These are phyloP conservation scores for Cercophora scortea DNA, from an alignment of 495 filamentous ascomycete genomes.

Conservation along the genomic window DNA sequence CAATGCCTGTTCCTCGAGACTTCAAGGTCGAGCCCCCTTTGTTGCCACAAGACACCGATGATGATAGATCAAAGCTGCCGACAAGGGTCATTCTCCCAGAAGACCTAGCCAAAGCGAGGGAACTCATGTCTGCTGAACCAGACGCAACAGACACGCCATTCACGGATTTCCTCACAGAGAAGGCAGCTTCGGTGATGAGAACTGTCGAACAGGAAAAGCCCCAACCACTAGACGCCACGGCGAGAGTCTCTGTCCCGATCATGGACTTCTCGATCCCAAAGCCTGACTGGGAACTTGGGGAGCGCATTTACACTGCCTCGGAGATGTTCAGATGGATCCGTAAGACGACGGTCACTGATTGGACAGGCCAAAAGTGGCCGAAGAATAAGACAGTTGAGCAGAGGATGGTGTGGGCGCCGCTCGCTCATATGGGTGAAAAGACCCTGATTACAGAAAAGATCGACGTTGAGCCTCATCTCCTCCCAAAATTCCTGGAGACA, in stretches of 20 bases:
- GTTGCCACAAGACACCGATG: slow-evolving; percentile 3
- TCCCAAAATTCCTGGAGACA: slow-evolving; percentile 15
- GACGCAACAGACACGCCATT: slow-evolving; percentile 32
- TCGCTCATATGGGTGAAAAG: slow-evolving; percentile 26
- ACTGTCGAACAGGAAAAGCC: slow-evolving; percentile 55
- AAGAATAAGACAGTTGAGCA: slow-evolving; percentile 33
- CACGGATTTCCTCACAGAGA: slow-evolving; percentile 34
- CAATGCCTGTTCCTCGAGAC: slow-evolving; percentile 4
- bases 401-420: slow-evolving; percentile 41
- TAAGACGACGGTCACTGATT: slow-evolving; percentile 12
- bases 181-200: slow-evolving; percentile 32
- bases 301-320: slow-evolving; percentile 9
- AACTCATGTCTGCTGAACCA: slow-evolving; percentile 9
- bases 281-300: slow-evolving; percentile 43
- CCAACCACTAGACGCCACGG: slow-evolving; percentile 47
- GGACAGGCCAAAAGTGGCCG: slow-evolving; percentile 30
- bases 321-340: slow-evolving; percentile 25
- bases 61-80: slow-evolving; percentile 2
- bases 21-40: slow-evolving; percentile 21
- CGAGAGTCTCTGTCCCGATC: slow-evolving; percentile 47
- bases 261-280: slow-evolving; percentile 53
- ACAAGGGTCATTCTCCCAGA: slow-evolving; percentile 4
- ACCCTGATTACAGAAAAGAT: slow-evolving; percentile 22
- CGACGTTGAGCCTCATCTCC: slow-evolving; percentile 16
- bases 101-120: slow-evolving; percentile 14